phyloP scores from a whole-genome alignment of 306 rosid species.

The Lathyrus oleraceus region DNA sequence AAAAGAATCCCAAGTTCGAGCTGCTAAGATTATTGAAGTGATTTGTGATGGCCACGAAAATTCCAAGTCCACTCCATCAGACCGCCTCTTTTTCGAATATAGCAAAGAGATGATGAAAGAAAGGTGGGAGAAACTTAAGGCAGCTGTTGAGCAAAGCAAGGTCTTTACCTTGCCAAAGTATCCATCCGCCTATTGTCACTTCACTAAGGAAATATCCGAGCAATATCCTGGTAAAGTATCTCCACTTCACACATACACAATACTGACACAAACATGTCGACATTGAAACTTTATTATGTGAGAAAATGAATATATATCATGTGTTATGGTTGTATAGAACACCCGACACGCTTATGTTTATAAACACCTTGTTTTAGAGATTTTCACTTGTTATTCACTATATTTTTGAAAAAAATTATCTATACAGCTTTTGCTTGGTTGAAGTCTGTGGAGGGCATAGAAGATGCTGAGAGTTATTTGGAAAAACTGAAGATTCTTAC shows the following conservation, averaged over 20 bases:
- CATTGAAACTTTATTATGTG: no score
- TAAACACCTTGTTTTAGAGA: not conserved
- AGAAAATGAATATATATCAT: no score
- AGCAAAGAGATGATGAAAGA: slow-evolving; percentile 43
- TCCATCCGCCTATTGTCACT: slow-evolving; percentile 50
- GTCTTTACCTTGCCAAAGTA: slow-evolving; percentile 45
- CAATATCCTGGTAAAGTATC: slow-evolving; percentile 51
- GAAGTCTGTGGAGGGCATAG: slow-evolving; percentile 53
- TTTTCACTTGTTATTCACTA: not conserved
- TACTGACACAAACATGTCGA: not conserved
- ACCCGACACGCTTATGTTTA: not conserved
- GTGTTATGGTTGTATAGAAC: not conserved
- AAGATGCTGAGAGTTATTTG: slow-evolving; percentile 48
- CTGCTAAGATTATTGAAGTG: slow-evolving; percentile 60
- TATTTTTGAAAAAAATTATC: not conserved
- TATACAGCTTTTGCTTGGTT: slow-evolving; percentile 73
- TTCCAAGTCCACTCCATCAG: slow-evolving; percentile 34
- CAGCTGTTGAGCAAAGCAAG: slow-evolving; percentile 35
- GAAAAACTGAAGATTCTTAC: slow-evolving; percentile 43
- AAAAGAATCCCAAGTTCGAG: slow-evolving; percentile 76
- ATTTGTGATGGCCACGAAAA: slow-evolving; percentile 58
- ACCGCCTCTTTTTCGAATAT: slow-evolving; percentile 50
- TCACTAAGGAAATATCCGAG: slow-evolving; percentile 48
- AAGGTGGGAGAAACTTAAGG: slow-evolving; percentile 68
- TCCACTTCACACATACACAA: not conserved